Conservation (phyloP, 768 basidiomycete genomes). For the Pisolithus orientalis region DNA sequence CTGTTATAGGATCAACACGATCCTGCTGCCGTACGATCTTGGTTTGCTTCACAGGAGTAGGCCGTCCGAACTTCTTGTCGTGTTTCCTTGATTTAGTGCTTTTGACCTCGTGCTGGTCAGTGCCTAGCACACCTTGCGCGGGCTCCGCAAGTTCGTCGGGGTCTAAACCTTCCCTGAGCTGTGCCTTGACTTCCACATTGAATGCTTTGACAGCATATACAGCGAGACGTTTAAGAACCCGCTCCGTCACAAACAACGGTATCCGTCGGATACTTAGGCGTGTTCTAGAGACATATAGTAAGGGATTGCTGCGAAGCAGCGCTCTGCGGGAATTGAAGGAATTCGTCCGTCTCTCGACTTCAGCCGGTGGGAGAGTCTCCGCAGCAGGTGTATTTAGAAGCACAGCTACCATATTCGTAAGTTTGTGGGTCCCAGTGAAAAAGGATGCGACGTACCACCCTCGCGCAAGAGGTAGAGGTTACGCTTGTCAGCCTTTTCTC, state of each 20-base stretch:
- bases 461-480: constrained; percentile 95
- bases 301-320: constrained; percentile 86
- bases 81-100: constrained; percentile 20
- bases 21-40: constrained; percentile 91
- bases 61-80: constrained; percentile 22
- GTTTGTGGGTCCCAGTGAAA: background rate
- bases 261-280: constrained; percentile 92
- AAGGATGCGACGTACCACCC: constrained; percentile 60
- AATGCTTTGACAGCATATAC: constrained; percentile 76
- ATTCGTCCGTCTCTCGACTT: constrained; percentile 78
- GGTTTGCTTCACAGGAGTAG: constrained; percentile 69
- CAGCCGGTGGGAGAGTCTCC: constrained; percentile 56
- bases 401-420: constrained; percentile 55
- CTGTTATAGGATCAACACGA: constrained; percentile 82
- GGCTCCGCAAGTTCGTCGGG: constrained; percentile 64
- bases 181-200: constrained; percentile 66
- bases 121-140: constrained; percentile 21
- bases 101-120: constrained; percentile 18
- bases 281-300: constrained; percentile 89
- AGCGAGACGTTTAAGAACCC: constrained; percentile 82
- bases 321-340: constrained; percentile 83
- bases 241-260: constrained; percentile 85
- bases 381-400: constrained; percentile 84
- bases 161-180: constrained; percentile 52
- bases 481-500: constrained; percentile 89